Conservation (phyloP, 2,329 filamentous ascomycete genomes). For the Epichloe brachyelytri region DNA sequence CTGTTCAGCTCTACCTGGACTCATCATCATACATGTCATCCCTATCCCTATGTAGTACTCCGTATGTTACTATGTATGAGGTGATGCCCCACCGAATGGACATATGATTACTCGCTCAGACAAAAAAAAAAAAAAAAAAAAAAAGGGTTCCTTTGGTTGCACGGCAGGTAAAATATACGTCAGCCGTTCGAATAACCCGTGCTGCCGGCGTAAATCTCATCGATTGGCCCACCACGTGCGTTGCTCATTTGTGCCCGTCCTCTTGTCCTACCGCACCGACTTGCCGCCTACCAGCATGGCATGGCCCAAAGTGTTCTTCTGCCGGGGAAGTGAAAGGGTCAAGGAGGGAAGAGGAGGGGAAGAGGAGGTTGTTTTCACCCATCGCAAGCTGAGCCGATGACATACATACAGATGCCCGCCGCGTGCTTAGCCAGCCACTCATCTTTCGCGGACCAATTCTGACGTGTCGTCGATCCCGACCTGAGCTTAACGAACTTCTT, state of each 20-base stretch:
- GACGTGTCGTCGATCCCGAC: not conserved
- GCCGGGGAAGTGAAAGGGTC: not conserved
- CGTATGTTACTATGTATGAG: not conserved
- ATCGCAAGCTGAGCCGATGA: not conserved
- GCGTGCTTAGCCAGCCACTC: not conserved
- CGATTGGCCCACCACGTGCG: constrained; percentile 1
- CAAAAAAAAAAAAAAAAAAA: not conserved
- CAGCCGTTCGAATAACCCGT: not conserved
- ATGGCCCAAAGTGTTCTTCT: not conserved
- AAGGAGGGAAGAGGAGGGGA: no score
- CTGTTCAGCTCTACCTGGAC: not conserved
- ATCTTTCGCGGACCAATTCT: not conserved
- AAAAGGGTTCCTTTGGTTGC: not conserved
- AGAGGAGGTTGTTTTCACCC: not conserved
- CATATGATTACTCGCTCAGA: not conserved
- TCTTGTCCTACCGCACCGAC: not conserved
- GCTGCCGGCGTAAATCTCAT: not conserved
- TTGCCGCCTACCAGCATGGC: not conserved
- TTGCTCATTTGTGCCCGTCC: not conserved
- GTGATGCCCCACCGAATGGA: not conserved
- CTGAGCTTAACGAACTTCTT: not conserved
- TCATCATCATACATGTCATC: not conserved
- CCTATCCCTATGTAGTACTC: not conserved
- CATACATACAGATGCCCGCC: not conserved
- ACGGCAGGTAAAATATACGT: not conserved